Conservation (phyloP, 768 basidiomycete genomes). For the Mycena albidolilacea region DNA sequence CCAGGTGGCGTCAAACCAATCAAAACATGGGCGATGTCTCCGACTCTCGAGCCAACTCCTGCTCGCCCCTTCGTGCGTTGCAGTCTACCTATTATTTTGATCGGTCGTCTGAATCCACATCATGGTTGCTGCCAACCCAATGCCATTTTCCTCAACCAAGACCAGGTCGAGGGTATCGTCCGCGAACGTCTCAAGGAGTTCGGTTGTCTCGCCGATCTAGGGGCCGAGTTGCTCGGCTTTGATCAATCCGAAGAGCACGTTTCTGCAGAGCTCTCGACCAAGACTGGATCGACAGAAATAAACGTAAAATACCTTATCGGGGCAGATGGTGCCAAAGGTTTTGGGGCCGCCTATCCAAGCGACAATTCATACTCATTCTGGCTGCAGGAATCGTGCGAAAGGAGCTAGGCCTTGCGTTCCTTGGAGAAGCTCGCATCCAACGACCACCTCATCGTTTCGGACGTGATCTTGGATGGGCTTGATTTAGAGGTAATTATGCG, state of each 20-base stretch:
- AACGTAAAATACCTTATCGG: neutral
- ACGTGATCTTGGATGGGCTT: neutral
- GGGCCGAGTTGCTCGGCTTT: neutral
- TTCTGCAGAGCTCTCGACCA: neutral
- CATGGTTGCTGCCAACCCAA: neutral
- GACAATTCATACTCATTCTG: neutral
- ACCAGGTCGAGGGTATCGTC: neutral
- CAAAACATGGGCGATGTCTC: neutral
- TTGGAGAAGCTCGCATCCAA: neutral
- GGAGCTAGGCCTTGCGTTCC: neutral
- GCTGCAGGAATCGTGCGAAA: neutral
- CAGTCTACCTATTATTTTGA: neutral
- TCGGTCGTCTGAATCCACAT: neutral
- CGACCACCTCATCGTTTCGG: neutral
- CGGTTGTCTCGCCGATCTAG: neutral
- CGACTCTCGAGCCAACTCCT: neutral
- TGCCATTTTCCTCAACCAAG: neutral
- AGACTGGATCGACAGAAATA: neutral
- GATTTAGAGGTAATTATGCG: neutral
- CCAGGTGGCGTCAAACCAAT: neutral
- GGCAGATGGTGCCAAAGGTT: constrained; percentile 1
- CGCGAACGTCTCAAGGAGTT: neutral
- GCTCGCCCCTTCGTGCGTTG: neutral
- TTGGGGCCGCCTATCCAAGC: neutral
- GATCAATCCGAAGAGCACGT: neutral